Evolutionary conservation across 2,329 filamentous ascomycete species (phyloP), one percentile per base, ranked within the genome.

Genomic region (Penicillium brasilianum): DNA sequence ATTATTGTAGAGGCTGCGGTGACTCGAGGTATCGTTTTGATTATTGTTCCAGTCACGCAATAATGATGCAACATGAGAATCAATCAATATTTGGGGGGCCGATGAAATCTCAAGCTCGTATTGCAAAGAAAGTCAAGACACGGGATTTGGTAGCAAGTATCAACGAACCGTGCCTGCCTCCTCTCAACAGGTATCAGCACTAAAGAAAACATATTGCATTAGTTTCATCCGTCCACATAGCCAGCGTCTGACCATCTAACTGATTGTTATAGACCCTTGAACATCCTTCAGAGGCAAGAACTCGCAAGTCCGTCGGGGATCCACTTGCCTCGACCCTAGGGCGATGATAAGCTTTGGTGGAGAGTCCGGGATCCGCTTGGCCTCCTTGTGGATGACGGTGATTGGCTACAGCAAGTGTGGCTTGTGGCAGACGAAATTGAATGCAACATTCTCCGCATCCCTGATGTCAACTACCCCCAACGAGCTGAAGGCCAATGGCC

Each of bases 391-490:
- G 8, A 18, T 2, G 46, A 32, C n/a, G 16, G 28, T n/a, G 44
- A 30, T 18, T 49, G 25, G 46, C n/a, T 30, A 5, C 25, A 16
- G 28, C 14, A 13, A 20, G 3, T 30, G 46, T 49, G 28, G 44
- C 25, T 10, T 49, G 22, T 28, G 44, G 44, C 1, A 13, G 14
- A 18, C 25, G 8, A 36, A 22, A 13, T 16, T 16, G 32, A 52
- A 52, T 52, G 49, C 28, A 52, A 52, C 49, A 11, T 36, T 22
- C 49, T 52, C 49, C 49, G 49, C 49, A 52, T 37, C 49, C 11
- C 28, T 37, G 30, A n/a, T 37, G 13, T 9, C 32, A 20, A 32
- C n/a, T 11, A 28, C 25, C 18, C 18, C 46, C 16, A 10, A 10
- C 28, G 2, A 18, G 9, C 9, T 13, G 46, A 49, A 5, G 22